Evolutionary conservation across 2,329 filamentous ascomycete genomes (phyloP).

Genomic region (Apiospora kogelbergensis): DNA sequence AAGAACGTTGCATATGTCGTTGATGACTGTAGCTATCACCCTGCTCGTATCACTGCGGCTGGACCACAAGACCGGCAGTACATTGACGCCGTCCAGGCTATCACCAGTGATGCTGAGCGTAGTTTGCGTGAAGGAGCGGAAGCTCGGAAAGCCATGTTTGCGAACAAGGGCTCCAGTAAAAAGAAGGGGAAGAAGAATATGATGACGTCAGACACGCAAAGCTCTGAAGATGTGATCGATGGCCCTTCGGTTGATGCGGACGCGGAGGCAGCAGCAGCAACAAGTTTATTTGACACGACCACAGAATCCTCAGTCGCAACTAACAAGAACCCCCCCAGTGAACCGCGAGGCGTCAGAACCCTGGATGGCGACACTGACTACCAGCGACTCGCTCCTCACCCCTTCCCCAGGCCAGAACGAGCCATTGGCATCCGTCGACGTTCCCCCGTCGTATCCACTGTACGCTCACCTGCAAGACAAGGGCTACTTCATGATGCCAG

Average conservation of each 20-base stretch:
- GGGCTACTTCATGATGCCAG: slow-evolving; percentile 87
- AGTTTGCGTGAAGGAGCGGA: slow-evolving; percentile 27
- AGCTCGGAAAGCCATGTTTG: slow-evolving; percentile 16
- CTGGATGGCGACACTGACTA: slow-evolving; percentile 37
- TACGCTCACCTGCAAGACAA: slow-evolving; percentile 77
- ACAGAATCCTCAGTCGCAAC: background rate
- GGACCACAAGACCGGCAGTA: slow-evolving; percentile 52
- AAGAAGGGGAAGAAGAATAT: slow-evolving; percentile 16
- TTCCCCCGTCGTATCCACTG: slow-evolving; percentile 65
- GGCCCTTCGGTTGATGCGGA: background rate
- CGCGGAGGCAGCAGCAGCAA: background rate
- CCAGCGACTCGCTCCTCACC: slow-evolving; percentile 34
- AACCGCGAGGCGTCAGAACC: slow-evolving; percentile 1
- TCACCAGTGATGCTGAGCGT: slow-evolving; percentile 30
- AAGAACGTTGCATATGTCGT: slow-evolving; percentile 75
- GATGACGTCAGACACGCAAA: background rate
- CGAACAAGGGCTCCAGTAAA: slow-evolving; percentile 18
- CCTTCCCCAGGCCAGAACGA: slow-evolving; percentile 13
- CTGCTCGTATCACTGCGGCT: slow-evolving; percentile 58
- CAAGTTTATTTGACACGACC: background rate
- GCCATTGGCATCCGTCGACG: slow-evolving; percentile 19
- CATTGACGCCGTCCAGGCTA: slow-evolving; percentile 53
- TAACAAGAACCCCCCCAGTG: background rate
- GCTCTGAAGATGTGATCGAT: background rate
- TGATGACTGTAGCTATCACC: slow-evolving; percentile 75